Percentiles rank a stretch among this genome's conserved stretches.
phyloP scores from a whole-genome alignment of 1,284 basidiomycete genomes.

The Veloboletus limbatus region DNA sequence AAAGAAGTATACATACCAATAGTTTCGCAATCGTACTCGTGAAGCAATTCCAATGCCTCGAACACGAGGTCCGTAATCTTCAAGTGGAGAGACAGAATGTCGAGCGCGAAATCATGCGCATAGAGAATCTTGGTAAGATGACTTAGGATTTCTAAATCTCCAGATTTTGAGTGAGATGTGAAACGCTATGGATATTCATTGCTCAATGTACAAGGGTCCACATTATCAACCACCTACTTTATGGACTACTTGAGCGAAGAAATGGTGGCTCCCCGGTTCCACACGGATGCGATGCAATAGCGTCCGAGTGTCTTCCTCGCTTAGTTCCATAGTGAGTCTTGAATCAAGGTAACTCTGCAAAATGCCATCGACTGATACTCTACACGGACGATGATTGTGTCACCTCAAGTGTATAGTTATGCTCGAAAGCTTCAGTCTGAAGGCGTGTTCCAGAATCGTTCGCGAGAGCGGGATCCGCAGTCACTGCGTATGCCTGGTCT shows the following conservation, averaged over 20 bases:
- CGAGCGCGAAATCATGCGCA: conserved; percentile 53
- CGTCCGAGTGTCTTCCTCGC: conserved; percentile 45
- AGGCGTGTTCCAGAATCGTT: conserved; percentile 50
- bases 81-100: conserved; percentile 68
- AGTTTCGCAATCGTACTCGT: conserved; percentile 73
- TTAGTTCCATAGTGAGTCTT: conserved; percentile 55
- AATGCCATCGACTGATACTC: not conserved
- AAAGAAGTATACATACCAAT: conserved; percentile 52
- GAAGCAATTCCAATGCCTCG: conserved; percentile 58
- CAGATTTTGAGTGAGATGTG: conserved; percentile 42
- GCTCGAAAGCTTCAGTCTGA: conserved; percentile 56
- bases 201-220: not conserved
- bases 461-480: conserved; percentile 48
- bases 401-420: conserved; percentile 53
- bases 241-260: conserved; percentile 54
- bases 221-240: conserved; percentile 43
- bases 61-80: conserved; percentile 61
- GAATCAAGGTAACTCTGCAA: conserved; percentile 57
- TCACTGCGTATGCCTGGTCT: conserved; percentile 47
- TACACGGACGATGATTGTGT: conserved; percentile 3
- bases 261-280: conserved; percentile 58
- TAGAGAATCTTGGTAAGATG: conserved; percentile 64
- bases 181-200: conserved; percentile 47
- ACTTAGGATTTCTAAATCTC: conserved; percentile 66
- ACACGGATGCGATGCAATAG: conserved; percentile 57